phyloP scores from a whole-genome alignment of 208 protist species.

The Trypanosomatidae sp. region DNA sequence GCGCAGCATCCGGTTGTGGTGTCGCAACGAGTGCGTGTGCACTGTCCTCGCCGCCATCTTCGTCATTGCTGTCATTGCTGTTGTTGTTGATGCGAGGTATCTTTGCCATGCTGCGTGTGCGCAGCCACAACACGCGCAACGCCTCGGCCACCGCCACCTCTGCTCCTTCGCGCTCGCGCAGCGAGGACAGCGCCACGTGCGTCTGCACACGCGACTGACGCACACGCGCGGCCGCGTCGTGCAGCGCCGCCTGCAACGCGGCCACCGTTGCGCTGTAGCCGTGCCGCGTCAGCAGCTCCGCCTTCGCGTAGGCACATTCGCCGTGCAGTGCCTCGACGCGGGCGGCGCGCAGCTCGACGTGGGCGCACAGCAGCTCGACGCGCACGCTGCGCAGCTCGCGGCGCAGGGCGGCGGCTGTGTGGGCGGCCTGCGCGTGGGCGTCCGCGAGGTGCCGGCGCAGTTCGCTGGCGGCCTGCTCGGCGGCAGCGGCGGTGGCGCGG shows the following conservation, averaged over 20 bases:
- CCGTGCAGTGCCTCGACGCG: constrained; percentile 14
- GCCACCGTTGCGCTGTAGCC: constrained; percentile 8
- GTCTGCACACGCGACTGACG: constrained; percentile 9
- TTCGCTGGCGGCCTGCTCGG: no score
- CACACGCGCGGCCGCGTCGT: constrained; percentile 4
- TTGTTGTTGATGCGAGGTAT: no score
- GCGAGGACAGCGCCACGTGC: constrained; percentile 7
- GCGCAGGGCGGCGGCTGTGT: constrained; percentile 5
- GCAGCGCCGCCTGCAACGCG: not conserved
- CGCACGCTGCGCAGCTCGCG: constrained; percentile 9
- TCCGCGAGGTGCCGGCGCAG: no score
- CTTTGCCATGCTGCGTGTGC: no score
- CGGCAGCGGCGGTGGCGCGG: no score
- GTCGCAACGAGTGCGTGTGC: no score
- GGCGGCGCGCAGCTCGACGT: constrained; percentile 17
- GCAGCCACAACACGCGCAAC: no score
- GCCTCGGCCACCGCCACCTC: no score
- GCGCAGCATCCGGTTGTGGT: no score
- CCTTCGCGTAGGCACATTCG: constrained; percentile 11
- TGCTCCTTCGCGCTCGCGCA: constrained; percentile 8
- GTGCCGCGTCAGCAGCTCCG: constrained; percentile 12
- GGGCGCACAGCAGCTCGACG: constrained; percentile 18
- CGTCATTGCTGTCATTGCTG: no score
- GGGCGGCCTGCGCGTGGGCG: constrained; percentile 11
- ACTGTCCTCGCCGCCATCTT: no score